Base-by-base conservation (phyloP, 805 yeast species). In the Teunomyces aglyptinius region DNA sequence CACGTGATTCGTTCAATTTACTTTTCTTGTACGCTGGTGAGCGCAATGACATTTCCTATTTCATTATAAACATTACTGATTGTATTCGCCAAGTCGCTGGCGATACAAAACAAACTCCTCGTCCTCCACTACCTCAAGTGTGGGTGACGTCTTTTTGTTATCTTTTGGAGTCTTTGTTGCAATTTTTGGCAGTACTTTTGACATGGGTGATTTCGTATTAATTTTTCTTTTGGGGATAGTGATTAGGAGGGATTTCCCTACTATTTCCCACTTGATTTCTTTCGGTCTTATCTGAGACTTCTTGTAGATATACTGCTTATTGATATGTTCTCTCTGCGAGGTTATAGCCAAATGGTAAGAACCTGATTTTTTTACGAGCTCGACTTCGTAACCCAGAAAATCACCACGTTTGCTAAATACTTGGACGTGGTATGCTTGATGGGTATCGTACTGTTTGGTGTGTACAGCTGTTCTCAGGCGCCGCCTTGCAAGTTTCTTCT, bases 51-150 rank as follows among this genome's bases (percentile, higher is more conserved):
- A 38, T 15, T 38, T 38, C 32, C 42, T 38, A 38, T 26, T 26
- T 26, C 20, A 20, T 26, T 20, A 13, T 5, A 24, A 24, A 20
- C 12, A 38, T 27, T 28, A n/a, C 27, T n/a, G 13, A 22, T 36
- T 36, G 39, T 36, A 36, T 38, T 53, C 45, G 13, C 48, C 54
- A 18, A 57, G 41, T 43, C 50, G 52, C 44, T 57, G 58, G 29
- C 61, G 51, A 48, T 54, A 51, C 34, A 48, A 36, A 13, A 60
- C 55, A 47, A 59, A 56, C 45, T 64, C 69, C 39, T 64, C 68
- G 47, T 65, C 70, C 31, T 63, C 68, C 5, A 63, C 63, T 24
- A 62, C 67, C 42, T 63, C 69, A 35, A 64, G 36, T 1, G 54
- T 43, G 4, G 60, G 55, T 12, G 13, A 29, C 24, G 46, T 49